phyloP scores from a whole-genome alignment of 2,329 filamentous ascomycete species.

The Xylariaceae sp. region DNA sequence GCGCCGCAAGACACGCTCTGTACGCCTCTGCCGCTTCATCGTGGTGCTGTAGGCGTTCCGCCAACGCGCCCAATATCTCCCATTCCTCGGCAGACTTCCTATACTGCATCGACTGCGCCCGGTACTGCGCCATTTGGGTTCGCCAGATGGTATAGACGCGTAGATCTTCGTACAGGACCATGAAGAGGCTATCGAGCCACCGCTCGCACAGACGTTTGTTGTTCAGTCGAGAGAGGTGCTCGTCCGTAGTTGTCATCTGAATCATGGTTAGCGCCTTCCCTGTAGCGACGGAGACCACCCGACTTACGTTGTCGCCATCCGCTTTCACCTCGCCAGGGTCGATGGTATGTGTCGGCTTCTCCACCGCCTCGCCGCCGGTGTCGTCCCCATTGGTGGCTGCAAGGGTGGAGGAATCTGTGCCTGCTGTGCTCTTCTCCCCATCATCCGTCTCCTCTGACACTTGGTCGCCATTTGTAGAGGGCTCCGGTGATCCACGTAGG shows the following conservation, averaged over 20 bases:
- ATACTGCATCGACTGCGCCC: slow-evolving; percentile 89
- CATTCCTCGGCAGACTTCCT: slow-evolving; percentile 96
- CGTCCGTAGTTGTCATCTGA: slow-evolving; percentile 59
- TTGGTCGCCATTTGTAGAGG: slow-evolving; percentile 43
- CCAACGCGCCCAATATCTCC: slow-evolving; percentile 93
- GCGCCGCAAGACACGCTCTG: slow-evolving; percentile 75
- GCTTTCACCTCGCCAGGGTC: slow-evolving; percentile 72
- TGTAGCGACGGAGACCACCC: background rate
- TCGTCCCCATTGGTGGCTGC: slow-evolving; percentile 37
- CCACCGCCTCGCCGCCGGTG: slow-evolving; percentile 43
- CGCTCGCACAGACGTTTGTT: slow-evolving; percentile 96
- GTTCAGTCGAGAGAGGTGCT: slow-evolving; percentile 82
- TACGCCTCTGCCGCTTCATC: slow-evolving; percentile 94
- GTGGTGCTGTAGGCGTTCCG: slow-evolving; percentile 84
- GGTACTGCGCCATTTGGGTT: slow-evolving; percentile 93
- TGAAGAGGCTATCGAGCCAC: slow-evolving; percentile 98
- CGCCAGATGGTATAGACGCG: slow-evolving; percentile 99
- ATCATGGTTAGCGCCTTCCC: slow-evolving; percentile 18
- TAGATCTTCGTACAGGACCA: slow-evolving; percentile 97
- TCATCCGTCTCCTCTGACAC: slow-evolving; percentile 33
- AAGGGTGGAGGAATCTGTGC: slow-evolving; percentile 31
- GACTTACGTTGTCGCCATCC: slow-evolving; percentile 40
- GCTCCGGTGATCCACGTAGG: slow-evolving; percentile 64
- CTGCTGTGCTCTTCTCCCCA: slow-evolving; percentile 29
- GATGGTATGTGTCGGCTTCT: slow-evolving; percentile 75